Conservation (phyloP, 179 eudicot species). For the Gypsophila paniculata region DNA sequence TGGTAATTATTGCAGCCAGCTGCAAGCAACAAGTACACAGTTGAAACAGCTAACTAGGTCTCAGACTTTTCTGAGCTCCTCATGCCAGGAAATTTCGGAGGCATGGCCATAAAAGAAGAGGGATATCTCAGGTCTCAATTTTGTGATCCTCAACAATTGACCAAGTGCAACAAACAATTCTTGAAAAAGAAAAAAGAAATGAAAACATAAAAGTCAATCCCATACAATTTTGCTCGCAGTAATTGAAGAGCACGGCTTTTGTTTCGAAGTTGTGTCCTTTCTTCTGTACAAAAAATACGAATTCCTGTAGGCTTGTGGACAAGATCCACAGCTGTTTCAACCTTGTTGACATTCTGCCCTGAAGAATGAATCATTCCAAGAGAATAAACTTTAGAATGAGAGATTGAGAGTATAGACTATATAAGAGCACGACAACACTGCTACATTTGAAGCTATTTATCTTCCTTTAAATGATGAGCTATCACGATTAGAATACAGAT, state of each 20-base stretch:
- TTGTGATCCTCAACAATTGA: not conserved
- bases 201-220: not conserved
- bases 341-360: slow-evolving; percentile 99
- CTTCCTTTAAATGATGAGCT: not conserved
- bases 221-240: slow-evolving; percentile 92
- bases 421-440: slow-evolving; percentile 2
- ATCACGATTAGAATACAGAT: not conserved
- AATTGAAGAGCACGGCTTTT: slow-evolving; percentile 84
- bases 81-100: not conserved
- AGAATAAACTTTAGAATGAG: slow-evolving; percentile 17
- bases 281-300: slow-evolving; percentile 95
- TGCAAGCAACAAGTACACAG: not conserved
- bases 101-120: not conserved
- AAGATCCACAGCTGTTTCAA: slow-evolving; percentile 95
- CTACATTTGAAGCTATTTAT: not conserved
- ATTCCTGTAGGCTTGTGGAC: slow-evolving; percentile 97
- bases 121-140: not conserved
- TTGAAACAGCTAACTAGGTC: not conserved
- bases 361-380: slow-evolving; percentile 32
- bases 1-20: not conserved
- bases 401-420: slow-evolving; percentile 7
- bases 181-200: not conserved
- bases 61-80: not conserved
- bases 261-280: slow-evolving; percentile 83
- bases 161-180: not conserved